A percentile compares a stretch with the other conserved stretches of the same genome.
These are phyloP conservation scores for Penicillium janthinellum DNA, from an alignment of 2,329 filamentous ascomycete genomes.

Conservation along the genomic window DNA sequence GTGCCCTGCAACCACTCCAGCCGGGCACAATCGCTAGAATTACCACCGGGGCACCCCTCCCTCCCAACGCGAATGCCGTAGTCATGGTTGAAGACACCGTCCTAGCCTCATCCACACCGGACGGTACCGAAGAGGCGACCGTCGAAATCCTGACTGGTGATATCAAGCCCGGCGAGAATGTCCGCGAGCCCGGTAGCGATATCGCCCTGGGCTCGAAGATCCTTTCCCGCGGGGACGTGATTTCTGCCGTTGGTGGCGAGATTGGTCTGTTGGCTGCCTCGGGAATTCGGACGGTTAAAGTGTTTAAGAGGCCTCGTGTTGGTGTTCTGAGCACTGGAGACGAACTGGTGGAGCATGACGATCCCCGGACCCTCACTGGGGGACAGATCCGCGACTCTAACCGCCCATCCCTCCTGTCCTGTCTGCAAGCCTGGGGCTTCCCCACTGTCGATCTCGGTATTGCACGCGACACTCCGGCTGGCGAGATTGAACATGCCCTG, in stretches of 20 bases:
- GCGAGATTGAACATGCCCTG: conserved; percentile 73
- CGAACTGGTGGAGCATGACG: conserved; percentile 78
- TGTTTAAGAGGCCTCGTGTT: conserved; percentile 76
- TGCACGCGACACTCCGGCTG: conserved; percentile 59
- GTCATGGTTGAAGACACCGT: conserved; percentile 96
- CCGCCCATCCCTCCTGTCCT: conserved; percentile 80
- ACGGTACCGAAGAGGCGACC: conserved; percentile 81
- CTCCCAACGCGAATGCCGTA: conserved; percentile 83
- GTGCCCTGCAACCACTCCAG: conserved; percentile 62
- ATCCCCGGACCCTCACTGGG: conserved; percentile 61
- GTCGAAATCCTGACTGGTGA: conserved; percentile 81
- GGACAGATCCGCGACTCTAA: conserved; percentile 96
- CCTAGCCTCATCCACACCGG: conserved; percentile 72
- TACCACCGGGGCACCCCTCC: conserved; percentile 90
- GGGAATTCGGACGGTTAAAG: conserved; percentile 68
- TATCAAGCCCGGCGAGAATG: conserved; percentile 78
- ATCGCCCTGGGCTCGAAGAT: conserved; percentile 70
- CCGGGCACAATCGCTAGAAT: conserved; percentile 82
- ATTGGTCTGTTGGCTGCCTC: conserved; percentile 87
- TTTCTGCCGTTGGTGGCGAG: conserved; percentile 86
- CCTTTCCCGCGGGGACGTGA: conserved; percentile 74
- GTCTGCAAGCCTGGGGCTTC: conserved; percentile 73
- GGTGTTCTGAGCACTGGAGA: conserved; percentile 93
- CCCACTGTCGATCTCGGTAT: conserved; percentile 84
- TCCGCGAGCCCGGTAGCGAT: conserved; percentile 89